These are phyloP conservation scores for Elasticomyces elasticus DNA, from an alignment of 495 filamentous ascomycete species.

Conservation along the genomic window DNA sequence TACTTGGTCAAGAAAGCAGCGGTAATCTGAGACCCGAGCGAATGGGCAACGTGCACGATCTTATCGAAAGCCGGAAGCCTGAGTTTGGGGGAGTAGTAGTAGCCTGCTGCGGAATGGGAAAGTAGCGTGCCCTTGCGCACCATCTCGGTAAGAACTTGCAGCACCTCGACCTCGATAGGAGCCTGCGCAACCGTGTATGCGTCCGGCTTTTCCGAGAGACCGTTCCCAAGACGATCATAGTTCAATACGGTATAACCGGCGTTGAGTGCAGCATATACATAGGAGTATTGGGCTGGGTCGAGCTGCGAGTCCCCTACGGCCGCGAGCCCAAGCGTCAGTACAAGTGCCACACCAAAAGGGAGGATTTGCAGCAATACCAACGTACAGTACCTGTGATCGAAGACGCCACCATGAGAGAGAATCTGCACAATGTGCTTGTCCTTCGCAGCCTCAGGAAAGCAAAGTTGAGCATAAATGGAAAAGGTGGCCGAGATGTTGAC, in stretches of 20 bases:
- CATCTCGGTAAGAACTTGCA: not conserved
- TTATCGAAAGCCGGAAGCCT: not conserved
- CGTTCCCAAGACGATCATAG: conserved; percentile 2
- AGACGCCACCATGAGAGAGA: not conserved
- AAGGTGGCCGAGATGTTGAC: not conserved
- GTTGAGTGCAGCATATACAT: not conserved
- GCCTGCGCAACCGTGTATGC: not conserved
- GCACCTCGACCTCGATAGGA: not conserved
- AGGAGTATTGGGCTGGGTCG: not conserved
- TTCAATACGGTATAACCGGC: conserved; percentile 2
- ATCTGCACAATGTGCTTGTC: conserved; percentile 4
- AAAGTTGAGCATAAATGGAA: conserved; percentile 1
- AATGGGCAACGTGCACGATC: not conserved
- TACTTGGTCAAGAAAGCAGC: not conserved
- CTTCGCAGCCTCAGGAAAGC: not conserved
- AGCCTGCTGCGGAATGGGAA: not conserved
- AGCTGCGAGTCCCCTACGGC: not conserved
- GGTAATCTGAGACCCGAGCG: not conserved
- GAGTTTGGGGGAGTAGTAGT: no score
- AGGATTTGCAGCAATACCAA: not conserved
- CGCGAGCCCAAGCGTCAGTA: not conserved
- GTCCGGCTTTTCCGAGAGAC: conserved; percentile 4
- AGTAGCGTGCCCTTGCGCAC: not conserved
- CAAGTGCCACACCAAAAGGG: not conserved
- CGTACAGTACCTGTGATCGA: conserved; percentile 1